Conservation (phyloP, 176 grass and related monocot genomes). For the Carex kokanica region DNA sequence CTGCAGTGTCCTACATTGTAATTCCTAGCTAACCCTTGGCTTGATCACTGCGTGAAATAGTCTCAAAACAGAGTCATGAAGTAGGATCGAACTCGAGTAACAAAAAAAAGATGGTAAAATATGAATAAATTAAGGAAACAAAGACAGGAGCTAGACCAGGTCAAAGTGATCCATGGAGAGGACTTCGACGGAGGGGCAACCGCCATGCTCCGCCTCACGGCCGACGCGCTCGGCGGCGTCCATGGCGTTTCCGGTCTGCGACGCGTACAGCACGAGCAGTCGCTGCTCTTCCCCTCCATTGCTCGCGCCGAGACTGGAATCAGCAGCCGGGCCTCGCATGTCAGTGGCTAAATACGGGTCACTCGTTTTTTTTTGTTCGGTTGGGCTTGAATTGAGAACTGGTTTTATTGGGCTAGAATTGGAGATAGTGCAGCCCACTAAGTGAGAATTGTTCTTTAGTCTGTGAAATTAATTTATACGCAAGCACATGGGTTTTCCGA, state of each 20-base stretch:
- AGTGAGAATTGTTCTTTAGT: background rate
- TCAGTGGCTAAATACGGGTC: background rate
- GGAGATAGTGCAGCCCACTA: conserved; percentile 29
- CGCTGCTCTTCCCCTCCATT: conserved; percentile 16
- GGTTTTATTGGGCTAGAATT: conserved; percentile 29
- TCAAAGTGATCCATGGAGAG: conserved; percentile 69
- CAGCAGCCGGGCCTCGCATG: conserved; percentile 30
- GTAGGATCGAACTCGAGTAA: background rate
- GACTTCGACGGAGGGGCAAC: conserved; percentile 71
- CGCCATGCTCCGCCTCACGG: conserved; percentile 74
- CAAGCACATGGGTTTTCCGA: background rate
- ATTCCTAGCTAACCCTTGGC: background rate
- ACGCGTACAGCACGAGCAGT: conserved; percentile 74
- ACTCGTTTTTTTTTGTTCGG: background rate
- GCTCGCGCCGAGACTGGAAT: background rate
- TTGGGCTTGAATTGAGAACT: background rate
- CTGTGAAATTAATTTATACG: background rate
- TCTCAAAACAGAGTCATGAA: background rate
- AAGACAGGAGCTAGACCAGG: conserved; percentile 36
- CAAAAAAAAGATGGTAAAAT: background rate
- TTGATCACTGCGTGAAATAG: background rate
- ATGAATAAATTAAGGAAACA: background rate
- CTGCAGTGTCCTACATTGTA: background rate
- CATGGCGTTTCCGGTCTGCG: conserved; percentile 79
- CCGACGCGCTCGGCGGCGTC: conserved; percentile 68